These are phyloP conservation scores for Echeveria elegans DNA, from an alignment of 164 flowering plant genomes.

Conservation along the genomic window DNA sequence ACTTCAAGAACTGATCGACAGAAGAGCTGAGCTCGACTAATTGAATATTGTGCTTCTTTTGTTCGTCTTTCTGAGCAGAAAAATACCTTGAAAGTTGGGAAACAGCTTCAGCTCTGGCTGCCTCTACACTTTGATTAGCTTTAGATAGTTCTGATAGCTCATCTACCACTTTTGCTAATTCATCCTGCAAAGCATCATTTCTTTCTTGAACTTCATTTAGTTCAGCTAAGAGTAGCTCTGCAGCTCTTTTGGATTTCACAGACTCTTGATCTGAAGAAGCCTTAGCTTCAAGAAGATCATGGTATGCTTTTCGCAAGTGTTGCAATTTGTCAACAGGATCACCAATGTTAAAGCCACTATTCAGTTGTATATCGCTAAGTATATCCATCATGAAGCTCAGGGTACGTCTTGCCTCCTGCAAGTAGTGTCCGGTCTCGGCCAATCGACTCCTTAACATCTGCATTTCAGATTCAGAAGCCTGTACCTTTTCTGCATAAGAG, in stretches of 20 bases:
- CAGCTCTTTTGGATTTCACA: slow-evolving; percentile 71
- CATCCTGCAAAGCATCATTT: slow-evolving; percentile 79
- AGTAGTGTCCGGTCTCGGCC: slow-evolving; percentile 39
- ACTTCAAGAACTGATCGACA: slow-evolving; percentile 34
- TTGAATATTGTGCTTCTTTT: slow-evolving; percentile 31
- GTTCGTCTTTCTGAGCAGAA: slow-evolving; percentile 28
- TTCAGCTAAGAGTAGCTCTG: slow-evolving; percentile 79
- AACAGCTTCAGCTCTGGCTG: slow-evolving; percentile 56
- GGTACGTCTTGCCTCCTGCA: slow-evolving; percentile 37
- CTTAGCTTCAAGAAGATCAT: slow-evolving; percentile 37
- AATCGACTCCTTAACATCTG: slow-evolving; percentile 35
- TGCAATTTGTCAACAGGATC: slow-evolving; percentile 59
- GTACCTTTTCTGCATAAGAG: slow-evolving; percentile 30
- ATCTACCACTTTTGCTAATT: slow-evolving; percentile 37
- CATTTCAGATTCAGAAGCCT: slow-evolving; percentile 47
- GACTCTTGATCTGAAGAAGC: slow-evolving; percentile 57
- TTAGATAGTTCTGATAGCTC: slow-evolving; percentile 38
- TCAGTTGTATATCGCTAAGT: slow-evolving; percentile 41
- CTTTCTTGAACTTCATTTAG: slow-evolving; percentile 95
- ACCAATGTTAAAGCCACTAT: slow-evolving; percentile 17
- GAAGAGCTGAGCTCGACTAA: slow-evolving; percentile 29
- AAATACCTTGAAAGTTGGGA: slow-evolving; percentile 40
- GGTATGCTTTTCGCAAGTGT: slow-evolving; percentile 29
- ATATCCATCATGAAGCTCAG: slow-evolving; percentile 36
- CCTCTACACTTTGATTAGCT: slow-evolving; percentile 48